A percentile compares a stretch with the other conserved stretches of the same genome.
phyloP scores from a whole-genome alignment of 108 stramenopile species.

The Fragilariopsis cylindrus region DNA sequence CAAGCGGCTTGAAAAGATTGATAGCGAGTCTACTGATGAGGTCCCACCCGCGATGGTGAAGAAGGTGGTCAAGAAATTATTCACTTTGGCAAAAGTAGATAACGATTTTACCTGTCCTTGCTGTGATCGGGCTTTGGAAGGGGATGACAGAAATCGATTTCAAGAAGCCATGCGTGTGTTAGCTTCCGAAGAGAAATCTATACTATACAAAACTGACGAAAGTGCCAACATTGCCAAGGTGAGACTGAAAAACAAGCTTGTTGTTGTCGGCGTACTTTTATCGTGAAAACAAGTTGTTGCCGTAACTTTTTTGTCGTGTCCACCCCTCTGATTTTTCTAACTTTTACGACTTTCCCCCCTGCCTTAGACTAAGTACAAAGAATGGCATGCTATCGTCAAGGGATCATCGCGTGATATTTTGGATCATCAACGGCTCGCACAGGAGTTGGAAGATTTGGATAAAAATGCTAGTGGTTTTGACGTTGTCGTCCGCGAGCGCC shows the following conservation, averaged over 20 bases:
- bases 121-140: constrained; percentile 29
- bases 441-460: constrained; percentile 59
- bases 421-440: constrained; percentile 49
- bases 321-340: background rate
- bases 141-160: constrained; percentile 13
- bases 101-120: constrained; percentile 41
- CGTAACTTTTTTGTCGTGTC: background rate
- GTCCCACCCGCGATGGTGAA: constrained; percentile 43
- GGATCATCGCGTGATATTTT: constrained; percentile 39
- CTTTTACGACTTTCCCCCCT: background rate
- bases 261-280: constrained; percentile 26
- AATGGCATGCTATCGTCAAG: constrained; percentile 42
- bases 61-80: constrained; percentile 53
- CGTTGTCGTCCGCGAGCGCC: constrained; percentile 26
- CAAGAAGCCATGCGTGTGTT: constrained; percentile 20
- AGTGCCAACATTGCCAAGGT: constrained; percentile 36
- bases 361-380: constrained; percentile 36
- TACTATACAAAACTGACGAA: constrained; percentile 33
- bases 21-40: constrained; percentile 26
- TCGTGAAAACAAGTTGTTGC: background rate
- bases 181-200: constrained; percentile 2
- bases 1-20: constrained; percentile 18
- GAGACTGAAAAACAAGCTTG: constrained; percentile 5
- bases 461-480: constrained; percentile 38
- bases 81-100: constrained; percentile 40